These are phyloP conservation scores for Penicillium oxalicum DNA, from an alignment of 2,329 filamentous ascomycete species.

Conservation along the genomic window DNA sequence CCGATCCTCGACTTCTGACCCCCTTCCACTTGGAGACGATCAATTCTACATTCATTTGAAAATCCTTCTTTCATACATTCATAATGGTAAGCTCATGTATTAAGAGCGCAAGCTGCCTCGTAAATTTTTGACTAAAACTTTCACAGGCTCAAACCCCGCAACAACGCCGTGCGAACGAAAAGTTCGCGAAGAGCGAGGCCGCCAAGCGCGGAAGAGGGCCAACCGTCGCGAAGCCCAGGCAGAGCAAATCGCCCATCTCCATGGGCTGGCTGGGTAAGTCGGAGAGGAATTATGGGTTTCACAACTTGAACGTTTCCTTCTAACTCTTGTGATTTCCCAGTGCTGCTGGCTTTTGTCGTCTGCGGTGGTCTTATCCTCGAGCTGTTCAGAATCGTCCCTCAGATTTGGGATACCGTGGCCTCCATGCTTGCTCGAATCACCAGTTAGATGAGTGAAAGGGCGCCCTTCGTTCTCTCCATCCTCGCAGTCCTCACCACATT, in stretches of 20 bases:
- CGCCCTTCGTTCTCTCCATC: not conserved
- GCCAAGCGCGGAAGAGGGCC: conserved; percentile 54
- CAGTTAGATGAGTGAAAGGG: conserved; percentile 8
- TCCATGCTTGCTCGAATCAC: conserved; percentile 24
- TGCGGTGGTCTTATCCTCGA: conserved; percentile 57
- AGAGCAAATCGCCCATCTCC: conserved; percentile 50
- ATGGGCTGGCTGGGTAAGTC: conserved; percentile 56
- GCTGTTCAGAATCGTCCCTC: conserved; percentile 43
- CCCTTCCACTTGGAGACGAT: not conserved
- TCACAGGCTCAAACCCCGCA: conserved; percentile 58
- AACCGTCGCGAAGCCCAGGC: conserved; percentile 42
- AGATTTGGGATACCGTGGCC: conserved; percentile 34
- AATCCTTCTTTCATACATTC: too few species aligned
- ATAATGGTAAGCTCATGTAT: not conserved
- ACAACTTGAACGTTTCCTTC: not conserved
- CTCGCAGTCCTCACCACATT: not conserved
- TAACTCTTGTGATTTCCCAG: conserved; percentile 33
- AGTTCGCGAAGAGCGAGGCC: conserved; percentile 54
- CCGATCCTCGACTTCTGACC: not conserved
- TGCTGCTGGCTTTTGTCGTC: conserved; percentile 57
- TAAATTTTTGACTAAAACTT: not conserved
- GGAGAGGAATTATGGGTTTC: not conserved
- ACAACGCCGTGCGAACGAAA: conserved; percentile 59
- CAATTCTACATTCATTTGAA: too few species aligned
- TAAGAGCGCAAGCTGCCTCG: too few species aligned